These are phyloP conservation scores for Onygena corvina DNA, from an alignment of 2,329 filamentous ascomycete genomes.

Conservation along the genomic window DNA sequence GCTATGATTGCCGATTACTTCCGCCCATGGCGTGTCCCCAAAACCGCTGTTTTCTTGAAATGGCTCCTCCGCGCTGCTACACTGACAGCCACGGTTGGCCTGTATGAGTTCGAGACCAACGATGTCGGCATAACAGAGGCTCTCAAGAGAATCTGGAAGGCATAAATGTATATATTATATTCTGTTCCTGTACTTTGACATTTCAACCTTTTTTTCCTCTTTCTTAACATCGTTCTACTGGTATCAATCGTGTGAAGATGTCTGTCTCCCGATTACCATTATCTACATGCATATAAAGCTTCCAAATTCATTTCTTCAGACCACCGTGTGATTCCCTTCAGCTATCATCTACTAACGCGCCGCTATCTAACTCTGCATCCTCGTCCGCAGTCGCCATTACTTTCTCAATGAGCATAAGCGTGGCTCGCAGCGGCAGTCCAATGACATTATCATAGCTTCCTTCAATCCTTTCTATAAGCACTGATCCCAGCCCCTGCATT, in stretches of 20 bases:
- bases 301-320: neutral
- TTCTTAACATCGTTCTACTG: neutral
- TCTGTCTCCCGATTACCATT: neutral
- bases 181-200: conserved; percentile 12
- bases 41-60: conserved; percentile 51
- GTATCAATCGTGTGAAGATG: neutral
- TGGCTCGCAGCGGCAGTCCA: conserved; percentile 69
- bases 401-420: conserved; percentile 72
- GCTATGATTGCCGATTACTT: conserved; percentile 83
- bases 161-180: conserved; percentile 32
- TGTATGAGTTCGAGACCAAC: conserved; percentile 99
- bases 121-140: conserved; percentile 89
- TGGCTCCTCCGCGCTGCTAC: conserved; percentile 74
- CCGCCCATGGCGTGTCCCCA: conserved; percentile 57
- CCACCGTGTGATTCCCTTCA: neutral
- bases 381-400: conserved; percentile 65
- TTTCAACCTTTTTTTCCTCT: neutral
- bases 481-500: conserved; percentile 74
- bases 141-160: conserved; percentile 79
- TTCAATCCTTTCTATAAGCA: conserved; percentile 79
- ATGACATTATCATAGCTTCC: conserved; percentile 91
- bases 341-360: neutral
- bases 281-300: conserved; percentile 4
- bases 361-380: conserved; percentile 34
- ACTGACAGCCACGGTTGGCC: conserved; percentile 66